phyloP scores from a whole-genome alignment of 352 stramenopile genomes.

The Globisporangium cederbergense region DNA sequence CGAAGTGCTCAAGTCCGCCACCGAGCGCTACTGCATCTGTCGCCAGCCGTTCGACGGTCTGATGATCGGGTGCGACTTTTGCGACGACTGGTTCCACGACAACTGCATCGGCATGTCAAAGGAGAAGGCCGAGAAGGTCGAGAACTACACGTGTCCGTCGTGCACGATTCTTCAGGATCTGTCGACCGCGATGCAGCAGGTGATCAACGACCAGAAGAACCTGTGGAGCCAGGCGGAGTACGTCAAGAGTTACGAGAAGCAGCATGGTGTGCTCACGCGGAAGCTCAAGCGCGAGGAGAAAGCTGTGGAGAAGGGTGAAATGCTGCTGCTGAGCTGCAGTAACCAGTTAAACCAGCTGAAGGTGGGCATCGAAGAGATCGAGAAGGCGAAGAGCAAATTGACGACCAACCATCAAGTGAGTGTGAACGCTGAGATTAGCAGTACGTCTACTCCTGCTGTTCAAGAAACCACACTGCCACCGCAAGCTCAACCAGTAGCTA shows the following conservation, averaged over 20 bases:
- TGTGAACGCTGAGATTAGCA: conserved; percentile 11
- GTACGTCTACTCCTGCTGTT: neutral
- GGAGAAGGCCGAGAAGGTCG: conserved; percentile 93
- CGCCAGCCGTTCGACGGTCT: conserved; percentile 87
- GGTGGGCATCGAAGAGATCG: conserved; percentile 68
- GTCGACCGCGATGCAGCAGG: conserved; percentile 47
- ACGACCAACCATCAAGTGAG: conserved; percentile 23
- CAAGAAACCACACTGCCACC: neutral
- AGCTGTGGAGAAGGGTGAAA: conserved; percentile 75
- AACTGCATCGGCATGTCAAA: conserved; percentile 89
- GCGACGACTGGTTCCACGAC: conserved; percentile 90
- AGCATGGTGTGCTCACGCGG: conserved; percentile 61
- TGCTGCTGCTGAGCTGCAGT: conserved; percentile 70
- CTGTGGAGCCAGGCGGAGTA: conserved; percentile 84
- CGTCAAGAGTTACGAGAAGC: conserved; percentile 81
- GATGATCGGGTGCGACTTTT: conserved; percentile 88
- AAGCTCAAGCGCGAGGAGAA: conserved; percentile 87
- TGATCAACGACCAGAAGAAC: conserved; percentile 55
- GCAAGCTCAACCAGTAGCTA: neutral
- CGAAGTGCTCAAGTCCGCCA: conserved; percentile 89
- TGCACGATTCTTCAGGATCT: conserved; percentile 92
- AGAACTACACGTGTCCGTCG: conserved; percentile 94
- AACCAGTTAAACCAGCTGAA: conserved; percentile 81
- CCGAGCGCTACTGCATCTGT: conserved; percentile 89
- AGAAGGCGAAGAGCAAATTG: conserved; percentile 57